These are phyloP conservation scores for Schizochytrium sp. DNA, from an alignment of 108 stramenopile genomes.

Conservation along the genomic window DNA sequence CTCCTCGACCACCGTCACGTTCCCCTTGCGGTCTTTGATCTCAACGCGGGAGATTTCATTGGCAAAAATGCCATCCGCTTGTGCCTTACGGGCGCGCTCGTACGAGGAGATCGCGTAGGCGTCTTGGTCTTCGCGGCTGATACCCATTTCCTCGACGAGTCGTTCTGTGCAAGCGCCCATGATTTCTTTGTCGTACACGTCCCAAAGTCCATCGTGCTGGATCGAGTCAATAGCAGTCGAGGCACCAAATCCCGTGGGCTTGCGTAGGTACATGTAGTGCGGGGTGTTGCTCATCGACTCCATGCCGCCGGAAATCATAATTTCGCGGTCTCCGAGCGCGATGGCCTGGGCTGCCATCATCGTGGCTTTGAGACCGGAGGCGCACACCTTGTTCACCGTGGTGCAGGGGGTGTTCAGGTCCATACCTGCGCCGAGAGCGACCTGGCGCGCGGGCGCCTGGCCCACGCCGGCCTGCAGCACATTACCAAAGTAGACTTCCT, in stretches of 20 bases:
- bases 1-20: slow-evolving; percentile 33
- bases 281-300: slow-evolving; percentile 94
- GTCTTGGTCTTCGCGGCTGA: slow-evolving; percentile 89
- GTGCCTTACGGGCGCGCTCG: slow-evolving; percentile 58
- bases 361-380: slow-evolving; percentile 68
- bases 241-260: slow-evolving; percentile 64
- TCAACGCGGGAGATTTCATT: slow-evolving; percentile 63
- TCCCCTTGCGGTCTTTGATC: slow-evolving; percentile 45
- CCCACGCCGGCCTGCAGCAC: slow-evolving; percentile 1
- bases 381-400: slow-evolving; percentile 88
- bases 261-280: slow-evolving; percentile 70
- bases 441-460: slow-evolving; percentile 21
- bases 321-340: slow-evolving; percentile 38
- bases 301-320: slow-evolving; percentile 82
- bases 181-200: slow-evolving; percentile 86
- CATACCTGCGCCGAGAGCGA: slow-evolving; percentile 55
- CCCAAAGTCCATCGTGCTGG: slow-evolving; percentile 87
- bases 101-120: slow-evolving; percentile 74
- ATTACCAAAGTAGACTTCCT: background rate
- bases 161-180: slow-evolving; percentile 94
- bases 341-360: slow-evolving; percentile 70
- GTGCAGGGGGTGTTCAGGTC: slow-evolving; percentile 34
- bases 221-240: slow-evolving; percentile 65
- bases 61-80: slow-evolving; percentile 58
- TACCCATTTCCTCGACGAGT: slow-evolving; percentile 63